A percentile compares a stretch with the other conserved stretches of the same genome.
Evolutionary conservation across 1,139 yeast genomes (phyloP).

Genomic region (Debaryomycetaceae sp.): DNA sequence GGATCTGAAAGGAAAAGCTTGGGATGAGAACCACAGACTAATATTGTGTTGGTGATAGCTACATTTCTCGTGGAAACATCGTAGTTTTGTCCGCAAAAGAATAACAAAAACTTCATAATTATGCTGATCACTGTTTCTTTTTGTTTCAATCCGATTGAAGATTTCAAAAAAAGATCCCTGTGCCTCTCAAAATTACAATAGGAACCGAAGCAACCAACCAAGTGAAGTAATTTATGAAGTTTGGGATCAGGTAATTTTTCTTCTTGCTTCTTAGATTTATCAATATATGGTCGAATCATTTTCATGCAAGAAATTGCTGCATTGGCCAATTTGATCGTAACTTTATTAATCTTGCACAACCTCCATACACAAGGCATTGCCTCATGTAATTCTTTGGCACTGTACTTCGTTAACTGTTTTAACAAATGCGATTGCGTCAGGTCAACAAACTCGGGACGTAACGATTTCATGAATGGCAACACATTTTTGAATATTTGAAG

Average conservation of each 20-base stretch:
- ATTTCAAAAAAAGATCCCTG: constrained; percentile 35
- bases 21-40: constrained; percentile 59
- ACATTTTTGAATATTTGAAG: constrained; percentile 52
- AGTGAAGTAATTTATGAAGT: constrained; percentile 53
- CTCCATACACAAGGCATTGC: constrained; percentile 69
- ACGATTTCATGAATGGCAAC: constrained; percentile 38
- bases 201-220: constrained; percentile 69
- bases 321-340: constrained; percentile 48
- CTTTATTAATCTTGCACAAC: constrained; percentile 44
- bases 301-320: constrained; percentile 61
- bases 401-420: constrained; percentile 55
- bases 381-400: constrained; percentile 55
- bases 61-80: constrained; percentile 35
- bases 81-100: constrained; percentile 37
- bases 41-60: constrained; percentile 56
- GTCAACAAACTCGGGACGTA: constrained; percentile 49
- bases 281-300: constrained; percentile 43
- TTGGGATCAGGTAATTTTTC: constrained; percentile 36
- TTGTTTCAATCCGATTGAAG: constrained; percentile 40
- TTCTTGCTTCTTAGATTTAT: constrained; percentile 14
- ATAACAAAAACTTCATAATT: constrained; percentile 52
- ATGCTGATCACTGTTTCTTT: constrained; percentile 55
- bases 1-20: constrained; percentile 55
- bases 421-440: constrained; percentile 53
- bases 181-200: constrained; percentile 56